phyloP scores from a whole-genome alignment of 2,329 filamentous ascomycete genomes.

The Xylaria sp. region DNA sequence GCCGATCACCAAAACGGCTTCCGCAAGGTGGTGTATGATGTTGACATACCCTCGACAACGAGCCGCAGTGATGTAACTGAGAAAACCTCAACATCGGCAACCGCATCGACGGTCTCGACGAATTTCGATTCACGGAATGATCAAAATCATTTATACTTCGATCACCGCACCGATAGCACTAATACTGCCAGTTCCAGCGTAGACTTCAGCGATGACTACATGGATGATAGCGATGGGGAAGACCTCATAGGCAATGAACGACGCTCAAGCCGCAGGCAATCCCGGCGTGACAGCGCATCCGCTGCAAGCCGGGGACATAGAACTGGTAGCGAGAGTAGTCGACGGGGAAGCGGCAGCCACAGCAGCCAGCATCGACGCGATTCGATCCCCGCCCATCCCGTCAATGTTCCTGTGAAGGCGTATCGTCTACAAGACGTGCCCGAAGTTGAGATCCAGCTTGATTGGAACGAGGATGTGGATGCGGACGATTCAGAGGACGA shows the following conservation, averaged over 20 bases:
- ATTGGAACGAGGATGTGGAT: slow-evolving; percentile 26
- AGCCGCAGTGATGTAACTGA: slow-evolving; percentile 30
- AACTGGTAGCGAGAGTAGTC: slow-evolving; percentile 10
- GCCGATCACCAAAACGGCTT: not conserved
- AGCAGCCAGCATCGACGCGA: slow-evolving; percentile 32
- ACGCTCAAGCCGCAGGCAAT: slow-evolving; percentile 38
- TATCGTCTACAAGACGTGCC: slow-evolving; percentile 35
- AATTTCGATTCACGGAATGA: slow-evolving; percentile 44
- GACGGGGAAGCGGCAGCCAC: slow-evolving; percentile 29
- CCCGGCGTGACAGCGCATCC: slow-evolving; percentile 32
- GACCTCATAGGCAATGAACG: slow-evolving; percentile 40
- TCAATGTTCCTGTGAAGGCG: slow-evolving; percentile 16
- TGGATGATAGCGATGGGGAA: slow-evolving; percentile 36
- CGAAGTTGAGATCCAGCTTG: slow-evolving; percentile 27
- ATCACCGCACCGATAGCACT: slow-evolving; percentile 44
- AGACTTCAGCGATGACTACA: slow-evolving; percentile 49
- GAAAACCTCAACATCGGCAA: slow-evolving; percentile 30
- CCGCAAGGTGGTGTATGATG: slow-evolving; percentile 10
- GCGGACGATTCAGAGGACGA: slow-evolving; percentile 26
- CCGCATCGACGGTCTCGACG: slow-evolving; percentile 28
- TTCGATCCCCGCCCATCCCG: slow-evolving; percentile 38
- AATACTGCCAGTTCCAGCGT: slow-evolving; percentile 44
- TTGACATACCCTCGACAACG: slow-evolving; percentile 24
- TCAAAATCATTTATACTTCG: slow-evolving; percentile 48
- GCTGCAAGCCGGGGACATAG: not conserved